Percentiles rank a stretch among this genome's conserved stretches.
These are phyloP conservation scores for Aspergillus melleus DNA, from an alignment of 2,329 filamentous ascomycete species.

Conservation along the genomic window DNA sequence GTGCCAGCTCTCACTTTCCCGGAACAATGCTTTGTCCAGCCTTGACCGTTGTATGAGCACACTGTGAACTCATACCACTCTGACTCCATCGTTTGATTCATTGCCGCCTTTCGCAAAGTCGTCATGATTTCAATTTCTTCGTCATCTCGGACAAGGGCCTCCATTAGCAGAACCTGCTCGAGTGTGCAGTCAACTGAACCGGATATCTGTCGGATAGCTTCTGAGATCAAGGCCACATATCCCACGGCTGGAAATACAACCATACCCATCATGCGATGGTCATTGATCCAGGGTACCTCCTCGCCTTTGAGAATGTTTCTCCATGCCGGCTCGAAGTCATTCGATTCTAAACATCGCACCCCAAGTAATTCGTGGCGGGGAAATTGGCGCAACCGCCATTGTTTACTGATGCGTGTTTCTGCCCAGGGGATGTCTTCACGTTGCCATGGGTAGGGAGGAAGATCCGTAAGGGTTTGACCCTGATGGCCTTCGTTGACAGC, in stretches of 20 bases:
- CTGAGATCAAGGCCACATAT: slow-evolving; percentile 10
- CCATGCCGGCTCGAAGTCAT: slow-evolving; percentile 41
- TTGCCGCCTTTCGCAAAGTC: neutral
- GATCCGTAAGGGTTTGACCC: slow-evolving; percentile 19
- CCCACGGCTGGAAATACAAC: slow-evolving; percentile 9
- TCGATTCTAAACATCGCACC: slow-evolving; percentile 11
- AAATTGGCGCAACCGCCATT: slow-evolving; percentile 25
- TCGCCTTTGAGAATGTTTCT: slow-evolving; percentile 42
- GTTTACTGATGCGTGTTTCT: slow-evolving; percentile 27
- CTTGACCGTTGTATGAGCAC: slow-evolving; percentile 2
- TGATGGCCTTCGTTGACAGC: neutral
- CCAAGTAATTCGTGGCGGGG: slow-evolving; percentile 28
- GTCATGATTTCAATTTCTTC: slow-evolving; percentile 3
- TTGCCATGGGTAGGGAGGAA: slow-evolving; percentile 46
- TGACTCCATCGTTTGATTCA: slow-evolving; percentile 9
- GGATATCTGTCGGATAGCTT: slow-evolving; percentile 11
- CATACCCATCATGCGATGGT: slow-evolving; percentile 9
- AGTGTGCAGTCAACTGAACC: slow-evolving; percentile 1
- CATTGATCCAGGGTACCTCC: slow-evolving; percentile 13
- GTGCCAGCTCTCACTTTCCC: slow-evolving; percentile 3
- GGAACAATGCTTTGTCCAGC: slow-evolving; percentile 11
- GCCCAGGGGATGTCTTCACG: slow-evolving; percentile 41
- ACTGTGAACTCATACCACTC: slow-evolving; percentile 12
- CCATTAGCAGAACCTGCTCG: neutral
- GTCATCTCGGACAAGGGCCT: neutral